Evolutionary conservation across 2,329 filamentous ascomycete genomes (phyloP).

Genomic region (Aspergillus ruber): DNA sequence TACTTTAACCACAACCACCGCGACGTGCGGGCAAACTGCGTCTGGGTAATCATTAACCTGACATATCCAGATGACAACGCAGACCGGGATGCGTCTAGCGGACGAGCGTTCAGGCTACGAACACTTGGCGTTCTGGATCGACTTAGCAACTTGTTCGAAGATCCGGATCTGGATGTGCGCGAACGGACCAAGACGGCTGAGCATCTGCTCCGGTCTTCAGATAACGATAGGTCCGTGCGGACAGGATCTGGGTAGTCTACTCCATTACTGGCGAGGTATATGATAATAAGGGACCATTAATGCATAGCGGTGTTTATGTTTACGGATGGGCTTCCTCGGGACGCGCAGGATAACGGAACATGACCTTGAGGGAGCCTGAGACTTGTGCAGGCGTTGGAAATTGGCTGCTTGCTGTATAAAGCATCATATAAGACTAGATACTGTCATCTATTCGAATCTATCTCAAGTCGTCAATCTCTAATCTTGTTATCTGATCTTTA

Average conservation of each 20-base stretch:
- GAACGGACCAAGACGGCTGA: slow-evolving; percentile 77
- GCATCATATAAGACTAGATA: not conserved
- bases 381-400: not conserved
- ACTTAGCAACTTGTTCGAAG: slow-evolving; percentile 57
- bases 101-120: slow-evolving; percentile 63
- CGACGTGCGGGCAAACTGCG: slow-evolving; percentile 69
- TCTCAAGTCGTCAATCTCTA: too few relatives aligned
- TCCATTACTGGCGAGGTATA: not conserved
- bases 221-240: slow-evolving; percentile 1
- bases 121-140: slow-evolving; percentile 64
- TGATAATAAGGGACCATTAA: slow-evolving; percentile 3
- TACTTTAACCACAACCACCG: slow-evolving; percentile 68
- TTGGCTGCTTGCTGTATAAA: not conserved
- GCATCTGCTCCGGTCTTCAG: slow-evolving; percentile 55
- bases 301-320: slow-evolving; percentile 11
- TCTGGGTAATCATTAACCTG: slow-evolving; percentile 80
- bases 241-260: not conserved
- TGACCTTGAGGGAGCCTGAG: not conserved
- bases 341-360: not conserved
- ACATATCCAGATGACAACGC: slow-evolving; percentile 70
- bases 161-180: slow-evolving; percentile 72
- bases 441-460: slow-evolving; percentile 1
- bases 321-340: not conserved
- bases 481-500: not conserved
- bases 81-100: slow-evolving; percentile 59